Evolutionary conservation across 352 stramenopile genomes (phyloP).

Genomic region (Globisporangium parvum): DNA sequence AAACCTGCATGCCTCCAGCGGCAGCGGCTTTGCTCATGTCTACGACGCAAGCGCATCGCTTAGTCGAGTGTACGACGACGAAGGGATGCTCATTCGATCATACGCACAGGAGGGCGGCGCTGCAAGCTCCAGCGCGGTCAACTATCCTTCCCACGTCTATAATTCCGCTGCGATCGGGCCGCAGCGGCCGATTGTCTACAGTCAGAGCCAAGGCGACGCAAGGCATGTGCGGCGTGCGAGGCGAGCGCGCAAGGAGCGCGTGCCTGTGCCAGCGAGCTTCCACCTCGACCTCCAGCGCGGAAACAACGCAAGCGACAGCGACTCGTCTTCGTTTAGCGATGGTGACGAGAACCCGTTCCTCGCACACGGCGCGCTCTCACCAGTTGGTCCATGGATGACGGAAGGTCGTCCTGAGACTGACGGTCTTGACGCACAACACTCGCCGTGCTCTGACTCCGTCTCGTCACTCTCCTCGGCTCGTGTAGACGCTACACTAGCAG

Average conservation of each 20-base stretch:
- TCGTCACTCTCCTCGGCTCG: constrained; percentile 2
- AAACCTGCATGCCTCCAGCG: background rate
- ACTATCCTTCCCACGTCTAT: background rate
- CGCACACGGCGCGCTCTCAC: constrained; percentile 20
- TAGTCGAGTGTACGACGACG: constrained; percentile 7
- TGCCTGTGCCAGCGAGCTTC: background rate
- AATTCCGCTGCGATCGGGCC: constrained; percentile 1
- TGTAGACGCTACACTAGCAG: constrained; percentile 14
- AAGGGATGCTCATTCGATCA: constrained; percentile 11
- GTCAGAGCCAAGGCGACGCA: background rate
- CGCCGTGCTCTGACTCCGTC: background rate
- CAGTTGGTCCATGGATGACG: constrained; percentile 43
- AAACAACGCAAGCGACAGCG: constrained; percentile 8
- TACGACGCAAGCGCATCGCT: background rate
- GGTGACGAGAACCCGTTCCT: constrained; percentile 11
- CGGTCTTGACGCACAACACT: constrained; percentile 1
- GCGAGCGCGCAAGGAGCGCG: background rate
- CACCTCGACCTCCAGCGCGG: constrained; percentile 3
- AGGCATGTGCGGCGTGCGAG: background rate
- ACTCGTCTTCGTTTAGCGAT: constrained; percentile 2
- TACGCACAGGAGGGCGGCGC: constrained; percentile 4
- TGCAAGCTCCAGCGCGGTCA: background rate
- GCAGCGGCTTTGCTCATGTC: background rate
- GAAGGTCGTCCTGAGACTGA: constrained; percentile 11
- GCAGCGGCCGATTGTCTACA: background rate